Evolutionary conservation across 1,139 yeast genomes (phyloP).

Genomic region (Kodamaea derodonti): DNA sequence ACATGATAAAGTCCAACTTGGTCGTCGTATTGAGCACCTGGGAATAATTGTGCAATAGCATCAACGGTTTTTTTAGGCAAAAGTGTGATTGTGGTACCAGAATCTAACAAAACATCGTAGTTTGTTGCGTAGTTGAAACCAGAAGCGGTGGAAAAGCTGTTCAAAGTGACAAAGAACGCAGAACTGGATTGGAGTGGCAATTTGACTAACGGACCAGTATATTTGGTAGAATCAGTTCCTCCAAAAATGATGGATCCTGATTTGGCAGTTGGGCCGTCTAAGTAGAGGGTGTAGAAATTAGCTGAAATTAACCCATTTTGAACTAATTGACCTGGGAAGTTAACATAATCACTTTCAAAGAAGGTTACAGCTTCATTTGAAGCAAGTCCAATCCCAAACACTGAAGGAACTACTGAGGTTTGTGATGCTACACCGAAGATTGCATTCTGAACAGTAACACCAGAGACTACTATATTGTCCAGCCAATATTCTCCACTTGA

Average conservation of each 20-base stretch:
- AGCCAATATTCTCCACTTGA: conserved; percentile 7
- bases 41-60: conserved; percentile 10
- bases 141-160: not conserved
- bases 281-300: conserved; percentile 19
- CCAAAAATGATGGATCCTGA: conserved; percentile 28
- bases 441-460: conserved; percentile 5
- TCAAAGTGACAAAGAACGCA: not conserved
- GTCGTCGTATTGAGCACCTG: conserved; percentile 1
- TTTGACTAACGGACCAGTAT: conserved; percentile 16
- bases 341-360: conserved; percentile 11
- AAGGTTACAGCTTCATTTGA: conserved; percentile 7
- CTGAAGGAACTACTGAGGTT: conserved; percentile 10
- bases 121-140: no score
- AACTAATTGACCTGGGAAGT: conserved; percentile 19
- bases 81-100: conserved; percentile 36
- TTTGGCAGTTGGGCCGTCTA: conserved; percentile 12
- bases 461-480: conserved; percentile 7
- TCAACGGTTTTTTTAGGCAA: conserved; percentile 18
- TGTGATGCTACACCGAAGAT: conserved; percentile 16
- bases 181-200: conserved; percentile 1
- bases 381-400: conserved; percentile 17
- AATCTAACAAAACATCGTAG: conserved; percentile 27
- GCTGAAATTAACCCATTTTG: conserved; percentile 16
- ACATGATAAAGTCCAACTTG: conserved; percentile 17
- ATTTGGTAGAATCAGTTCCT: conserved; percentile 27